Evolutionary conservation across 1,284 basidiomycete genomes (phyloP), one percentile per base, ranked within the genome.

Genomic region (Neonothopanus nambi): DNA sequence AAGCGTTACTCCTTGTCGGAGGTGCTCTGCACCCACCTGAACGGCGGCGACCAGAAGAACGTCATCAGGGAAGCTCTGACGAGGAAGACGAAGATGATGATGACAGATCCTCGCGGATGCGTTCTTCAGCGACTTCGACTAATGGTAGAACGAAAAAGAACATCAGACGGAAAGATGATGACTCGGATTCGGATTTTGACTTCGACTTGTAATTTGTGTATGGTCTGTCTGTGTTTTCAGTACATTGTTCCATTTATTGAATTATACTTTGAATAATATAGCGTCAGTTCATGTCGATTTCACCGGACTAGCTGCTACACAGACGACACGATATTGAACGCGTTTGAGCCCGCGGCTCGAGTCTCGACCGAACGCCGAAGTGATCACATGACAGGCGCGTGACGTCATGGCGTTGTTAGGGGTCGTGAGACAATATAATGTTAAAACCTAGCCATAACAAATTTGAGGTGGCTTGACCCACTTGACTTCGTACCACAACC

Each of bases 111-210:
- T 76, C 78, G 21, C 70, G 69, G 21, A 79, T 77, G 75, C 74
- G 77, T 18, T 85, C 85, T 24, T 74, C 78, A 35, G 71, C 72
- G 6, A 80, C 84, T 0, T 77, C 75, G n/a, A 80, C 76, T 6
- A 89, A 87, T 59, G 70, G 70, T 6, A 73, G 69, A 35, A 61
- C 71, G 3, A 65, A 69, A 28, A 87, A 81, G 73, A 89, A 86
- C 57, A 71, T 88, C 30, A 75, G 85, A 49, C 69, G 71, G 20
- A 62, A 70, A 53, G 75, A 69, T 43, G 73, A 83, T 42, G 85
- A 82, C 54, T 79, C 78, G 17, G 85, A 87, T 64, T 87, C 85
- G 30, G 86, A 88, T 62, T 86, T 84, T 57, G 87, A 89, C 63
- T 88, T 89, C 65, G 85, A 88, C 65, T 62, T 87, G 60, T 86